These are phyloP conservation scores for Crithidia sp. DNA, from an alignment of 208 protist genomes.

Conservation along the genomic window DNA sequence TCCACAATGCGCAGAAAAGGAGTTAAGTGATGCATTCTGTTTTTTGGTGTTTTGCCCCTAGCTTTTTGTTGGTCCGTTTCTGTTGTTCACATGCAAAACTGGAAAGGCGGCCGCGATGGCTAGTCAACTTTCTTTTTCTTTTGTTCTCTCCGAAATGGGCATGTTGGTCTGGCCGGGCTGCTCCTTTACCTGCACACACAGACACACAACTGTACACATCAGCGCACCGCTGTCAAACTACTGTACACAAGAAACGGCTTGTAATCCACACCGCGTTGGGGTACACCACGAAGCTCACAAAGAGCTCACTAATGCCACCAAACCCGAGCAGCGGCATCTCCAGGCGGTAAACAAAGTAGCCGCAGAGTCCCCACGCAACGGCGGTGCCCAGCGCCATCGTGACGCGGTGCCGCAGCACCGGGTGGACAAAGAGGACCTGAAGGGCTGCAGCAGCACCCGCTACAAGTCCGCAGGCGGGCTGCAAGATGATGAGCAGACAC, in stretches of 20 bases:
- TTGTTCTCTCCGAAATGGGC: not conserved
- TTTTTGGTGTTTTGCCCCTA: too few relatives aligned
- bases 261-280: slow-evolving; percentile 64
- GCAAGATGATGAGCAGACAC: slow-evolving; percentile 59
- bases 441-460: slow-evolving; percentile 52
- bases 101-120: too few relatives aligned
- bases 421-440: slow-evolving; percentile 56
- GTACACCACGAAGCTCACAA: slow-evolving; percentile 65
- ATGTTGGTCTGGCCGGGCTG: too few relatives aligned
- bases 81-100: too few relatives aligned
- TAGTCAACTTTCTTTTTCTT: not conserved
- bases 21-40: too few relatives aligned
- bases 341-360: slow-evolving; percentile 39
- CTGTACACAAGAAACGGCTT: slow-evolving; percentile 27
- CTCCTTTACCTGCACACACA: too few relatives aligned
- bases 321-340: slow-evolving; percentile 33
- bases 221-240: not conserved
- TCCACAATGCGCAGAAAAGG: too few relatives aligned
- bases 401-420: slow-evolving; percentile 13
- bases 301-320: slow-evolving; percentile 46
- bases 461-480: slow-evolving; percentile 54
- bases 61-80: too few relatives aligned
- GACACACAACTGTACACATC: not conserved
- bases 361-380: slow-evolving; percentile 36
- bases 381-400: slow-evolving; percentile 30